Conservation (phyloP, 768 basidiomycete species). For the Pleurotus salmoneostramineus region DNA sequence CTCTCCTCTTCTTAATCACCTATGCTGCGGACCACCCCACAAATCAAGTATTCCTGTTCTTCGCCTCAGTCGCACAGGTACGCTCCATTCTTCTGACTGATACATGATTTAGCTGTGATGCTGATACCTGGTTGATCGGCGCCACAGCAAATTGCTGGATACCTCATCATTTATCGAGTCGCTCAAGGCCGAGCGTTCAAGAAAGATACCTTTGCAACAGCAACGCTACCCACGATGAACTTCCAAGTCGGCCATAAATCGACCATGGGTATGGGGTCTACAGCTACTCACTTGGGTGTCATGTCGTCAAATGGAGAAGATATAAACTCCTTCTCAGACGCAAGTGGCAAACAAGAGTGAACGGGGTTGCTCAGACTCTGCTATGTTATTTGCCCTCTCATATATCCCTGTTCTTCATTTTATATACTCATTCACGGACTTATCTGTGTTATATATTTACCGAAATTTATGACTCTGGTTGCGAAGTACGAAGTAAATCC, state of each 20-base stretch:
- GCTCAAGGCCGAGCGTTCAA: conserved; percentile 42
- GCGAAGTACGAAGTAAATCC: neutral
- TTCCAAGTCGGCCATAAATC: conserved; percentile 7
- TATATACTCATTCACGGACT: too few species aligned
- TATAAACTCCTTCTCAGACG: neutral
- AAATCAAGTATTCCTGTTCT: conserved; percentile 33
- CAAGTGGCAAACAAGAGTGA: neutral
- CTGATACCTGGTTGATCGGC: neutral
- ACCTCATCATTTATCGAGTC: conserved; percentile 45
- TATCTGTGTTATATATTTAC: too few species aligned
- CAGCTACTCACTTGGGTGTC: conserved; percentile 2
- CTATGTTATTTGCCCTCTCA: neutral
- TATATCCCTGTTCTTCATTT: too few species aligned
- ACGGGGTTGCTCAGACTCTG: neutral
- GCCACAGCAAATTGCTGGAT: conserved; percentile 40
- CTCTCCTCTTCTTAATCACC: conserved; percentile 34
- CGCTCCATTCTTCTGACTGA: conserved; percentile 2
- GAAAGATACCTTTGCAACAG: conserved; percentile 19
- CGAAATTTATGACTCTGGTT: neutral
- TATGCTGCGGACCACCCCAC: conserved; percentile 36
- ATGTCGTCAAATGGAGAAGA: neutral
- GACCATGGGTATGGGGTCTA: neutral
- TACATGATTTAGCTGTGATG: neutral
- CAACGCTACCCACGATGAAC: conserved; percentile 15
- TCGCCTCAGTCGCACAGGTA: conserved; percentile 32